Evolutionary conservation across 768 basidiomycete genomes (phyloP).

Genomic region (Exidia glandulosa): DNA sequence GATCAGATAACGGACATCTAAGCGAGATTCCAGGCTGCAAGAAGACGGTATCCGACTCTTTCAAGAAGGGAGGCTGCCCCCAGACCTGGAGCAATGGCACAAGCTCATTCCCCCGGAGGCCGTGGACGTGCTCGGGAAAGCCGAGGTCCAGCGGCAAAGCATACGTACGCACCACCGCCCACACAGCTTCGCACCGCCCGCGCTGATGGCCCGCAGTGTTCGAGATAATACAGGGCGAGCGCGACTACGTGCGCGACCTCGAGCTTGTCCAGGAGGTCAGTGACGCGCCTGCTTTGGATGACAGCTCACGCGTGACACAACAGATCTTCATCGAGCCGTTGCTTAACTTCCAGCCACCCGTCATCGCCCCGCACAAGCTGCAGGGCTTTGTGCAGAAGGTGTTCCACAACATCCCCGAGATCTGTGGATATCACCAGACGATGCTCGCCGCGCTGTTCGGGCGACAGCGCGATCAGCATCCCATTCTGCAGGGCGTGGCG

Average conservation of each 20-base stretch:
- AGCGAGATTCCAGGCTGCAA: conserved; percentile 9
- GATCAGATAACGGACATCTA: background rate
- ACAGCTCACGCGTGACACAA: background rate
- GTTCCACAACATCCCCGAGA: conserved; percentile 69
- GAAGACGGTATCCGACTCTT: conserved; percentile 57
- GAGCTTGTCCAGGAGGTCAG: conserved; percentile 54
- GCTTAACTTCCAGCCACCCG: conserved; percentile 45
- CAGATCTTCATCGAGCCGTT: conserved; percentile 71
- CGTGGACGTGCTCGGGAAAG: conserved; percentile 54
- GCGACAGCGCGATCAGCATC: conserved; percentile 77
- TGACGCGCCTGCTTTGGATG: background rate
- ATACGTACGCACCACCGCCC: background rate
- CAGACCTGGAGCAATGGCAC: conserved; percentile 76
- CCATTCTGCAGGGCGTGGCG: conserved; percentile 69
- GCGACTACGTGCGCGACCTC: conserved; percentile 78
- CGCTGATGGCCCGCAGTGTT: conserved; percentile 47
- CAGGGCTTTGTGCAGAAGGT: conserved; percentile 66
- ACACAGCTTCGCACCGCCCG: background rate
- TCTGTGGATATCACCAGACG: conserved; percentile 53
- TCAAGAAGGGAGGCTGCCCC: conserved; percentile 52
- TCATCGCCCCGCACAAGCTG: conserved; percentile 45
- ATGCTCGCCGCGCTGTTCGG: conserved; percentile 65
- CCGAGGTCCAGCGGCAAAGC: conserved; percentile 74
- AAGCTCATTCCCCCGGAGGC: conserved; percentile 65
- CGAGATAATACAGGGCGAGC: conserved; percentile 83